These are phyloP conservation scores for Theobroma grandiflorum DNA, from an alignment of 441 rosid species.

Conservation along the genomic window DNA sequence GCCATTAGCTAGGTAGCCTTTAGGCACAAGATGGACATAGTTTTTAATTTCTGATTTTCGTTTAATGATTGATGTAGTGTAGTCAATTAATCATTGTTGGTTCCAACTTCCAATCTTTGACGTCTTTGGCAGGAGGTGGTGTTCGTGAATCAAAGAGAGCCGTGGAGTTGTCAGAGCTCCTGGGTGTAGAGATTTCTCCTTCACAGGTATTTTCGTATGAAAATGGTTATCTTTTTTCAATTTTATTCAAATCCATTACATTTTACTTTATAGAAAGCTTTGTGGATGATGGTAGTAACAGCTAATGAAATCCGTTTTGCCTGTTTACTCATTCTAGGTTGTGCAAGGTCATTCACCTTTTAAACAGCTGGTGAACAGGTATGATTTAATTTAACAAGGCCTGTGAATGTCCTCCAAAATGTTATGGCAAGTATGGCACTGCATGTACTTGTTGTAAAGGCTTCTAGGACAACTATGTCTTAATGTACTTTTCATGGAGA, in stretches of 20 bases:
- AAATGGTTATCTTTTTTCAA: neutral
- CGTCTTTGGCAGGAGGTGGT: conserved; percentile 71
- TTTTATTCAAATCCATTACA: neutral
- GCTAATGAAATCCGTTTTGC: conserved; percentile 15
- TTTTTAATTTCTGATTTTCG: neutral
- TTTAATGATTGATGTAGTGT: neutral
- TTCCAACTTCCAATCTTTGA: conserved; percentile 9
- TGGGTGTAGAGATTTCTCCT: conserved; percentile 62
- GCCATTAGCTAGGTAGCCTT: neutral
- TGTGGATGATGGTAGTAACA: neutral
- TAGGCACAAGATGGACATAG: neutral
- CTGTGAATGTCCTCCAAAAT: neutral
- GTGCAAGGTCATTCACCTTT: conserved; percentile 87
- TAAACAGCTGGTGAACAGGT: conserved; percentile 66
- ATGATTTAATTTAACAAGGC: neutral
- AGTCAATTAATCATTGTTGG: neutral
- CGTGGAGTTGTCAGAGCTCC: conserved; percentile 61
- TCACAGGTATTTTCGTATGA: conserved; percentile 57
- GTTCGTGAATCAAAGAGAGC: conserved; percentile 85
- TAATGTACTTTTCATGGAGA: neutral
- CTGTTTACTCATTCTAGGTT: conserved; percentile 51
- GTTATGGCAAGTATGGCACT: neutral
- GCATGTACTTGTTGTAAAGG: neutral
- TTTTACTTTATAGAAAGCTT: neutral
- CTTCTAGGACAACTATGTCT: neutral